Evolutionary conservation across 2,329 filamentous ascomycete genomes (phyloP).

Genomic region (Nemania bipapillata): DNA sequence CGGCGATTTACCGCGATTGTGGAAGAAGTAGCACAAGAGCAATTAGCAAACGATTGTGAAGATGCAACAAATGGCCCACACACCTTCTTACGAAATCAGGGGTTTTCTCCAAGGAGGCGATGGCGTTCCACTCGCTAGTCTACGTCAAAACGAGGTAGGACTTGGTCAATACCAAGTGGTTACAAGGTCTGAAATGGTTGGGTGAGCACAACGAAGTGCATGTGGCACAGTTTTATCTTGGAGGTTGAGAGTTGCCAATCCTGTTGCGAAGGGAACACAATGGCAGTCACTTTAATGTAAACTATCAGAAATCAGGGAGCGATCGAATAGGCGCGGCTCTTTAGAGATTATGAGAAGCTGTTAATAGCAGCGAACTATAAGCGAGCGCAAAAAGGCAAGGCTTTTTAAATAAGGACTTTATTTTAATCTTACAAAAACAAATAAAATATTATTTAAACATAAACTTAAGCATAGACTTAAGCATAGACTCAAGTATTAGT

Average conservation of each 20-base stretch:
- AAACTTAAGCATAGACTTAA: too few species aligned
- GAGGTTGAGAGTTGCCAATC: not conserved
- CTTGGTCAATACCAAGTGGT: not conserved
- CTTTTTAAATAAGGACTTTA: not conserved
- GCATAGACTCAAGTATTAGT: too few species aligned
- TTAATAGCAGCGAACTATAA: not conserved
- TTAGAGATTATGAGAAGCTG: not conserved
- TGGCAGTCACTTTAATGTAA: not conserved
- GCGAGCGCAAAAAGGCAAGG: not conserved
- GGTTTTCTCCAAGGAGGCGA: not conserved
- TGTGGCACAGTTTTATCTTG: not conserved
- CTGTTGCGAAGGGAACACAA: not conserved
- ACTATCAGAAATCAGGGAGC: not conserved
- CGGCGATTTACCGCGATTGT: not conserved
- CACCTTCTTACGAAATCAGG: not conserved
- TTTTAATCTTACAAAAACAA: too few species aligned
- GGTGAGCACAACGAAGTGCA: not conserved
- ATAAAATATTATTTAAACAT: too few species aligned
- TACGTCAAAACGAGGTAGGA: not conserved
- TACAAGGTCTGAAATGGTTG: conserved; percentile 1
- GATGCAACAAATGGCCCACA: not conserved
- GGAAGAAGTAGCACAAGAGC: not conserved
- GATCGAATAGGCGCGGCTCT: conserved; percentile 11
- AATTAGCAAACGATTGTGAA: not conserved
- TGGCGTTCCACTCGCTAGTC: not conserved